These are phyloP conservation scores for Plasmodium billcollinsi DNA, from an alignment of 169 alveolate genomes.

Conservation along the genomic window DNA sequence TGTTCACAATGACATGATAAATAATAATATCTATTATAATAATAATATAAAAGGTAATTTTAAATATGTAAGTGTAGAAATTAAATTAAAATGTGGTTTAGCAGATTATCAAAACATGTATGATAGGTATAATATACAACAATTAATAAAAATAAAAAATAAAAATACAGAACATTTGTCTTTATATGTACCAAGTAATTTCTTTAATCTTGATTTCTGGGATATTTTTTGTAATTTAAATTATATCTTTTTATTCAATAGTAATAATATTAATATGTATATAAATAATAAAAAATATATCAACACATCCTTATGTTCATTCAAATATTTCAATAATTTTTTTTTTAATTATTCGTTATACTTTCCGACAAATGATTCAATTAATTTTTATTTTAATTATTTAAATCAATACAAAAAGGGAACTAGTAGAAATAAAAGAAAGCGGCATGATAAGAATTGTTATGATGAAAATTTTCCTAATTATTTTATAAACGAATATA, in stretches of 20 bases:
- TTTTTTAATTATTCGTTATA: slow-evolving; percentile 11
- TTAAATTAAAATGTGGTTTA: slow-evolving; percentile 85
- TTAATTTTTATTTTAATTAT: slow-evolving; percentile 7
- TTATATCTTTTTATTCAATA: slow-evolving; percentile 36
- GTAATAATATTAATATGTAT: slow-evolving; percentile 59
- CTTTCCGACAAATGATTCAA: background rate
- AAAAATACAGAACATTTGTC: slow-evolving; percentile 53
- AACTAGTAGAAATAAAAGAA: background rate
- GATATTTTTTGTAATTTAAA: slow-evolving; percentile 58
- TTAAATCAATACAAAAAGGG: slow-evolving; percentile 1
- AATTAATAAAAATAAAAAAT: slow-evolving; percentile 78
- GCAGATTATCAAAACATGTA: slow-evolving; percentile 78
- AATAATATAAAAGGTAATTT: background rate
- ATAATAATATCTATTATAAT: background rate
- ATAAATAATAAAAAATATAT: slow-evolving; percentile 31
- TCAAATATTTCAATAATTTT: slow-evolving; percentile 11
- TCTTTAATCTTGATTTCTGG: slow-evolving; percentile 48
- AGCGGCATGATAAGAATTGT: background rate
- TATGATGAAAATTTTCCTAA: no score
- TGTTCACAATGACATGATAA: no score
- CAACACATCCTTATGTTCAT: slow-evolving; percentile 14
- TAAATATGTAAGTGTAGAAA: slow-evolving; percentile 78
- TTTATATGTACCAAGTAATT: slow-evolving; percentile 43
- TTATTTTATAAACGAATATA: no score
- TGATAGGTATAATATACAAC: slow-evolving; percentile 81